phyloP scores from a whole-genome alignment of 306 rosid species.

The Cucurbita maxima region DNA sequence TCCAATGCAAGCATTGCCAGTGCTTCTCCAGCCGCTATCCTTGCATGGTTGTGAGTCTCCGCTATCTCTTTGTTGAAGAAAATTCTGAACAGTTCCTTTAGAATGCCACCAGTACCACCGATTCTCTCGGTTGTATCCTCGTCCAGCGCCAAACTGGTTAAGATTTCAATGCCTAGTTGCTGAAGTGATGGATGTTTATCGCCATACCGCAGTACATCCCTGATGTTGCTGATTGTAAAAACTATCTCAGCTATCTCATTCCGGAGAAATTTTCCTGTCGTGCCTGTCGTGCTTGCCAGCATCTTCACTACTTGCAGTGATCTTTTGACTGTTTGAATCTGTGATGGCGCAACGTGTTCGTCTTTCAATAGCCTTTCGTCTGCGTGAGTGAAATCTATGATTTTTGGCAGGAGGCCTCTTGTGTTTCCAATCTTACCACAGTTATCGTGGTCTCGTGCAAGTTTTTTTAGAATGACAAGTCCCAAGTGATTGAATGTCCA shows the following conservation, averaged over 20 bases:
- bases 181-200: slow-evolving; percentile 53
- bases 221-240: slow-evolving; percentile 68
- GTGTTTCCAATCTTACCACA: slow-evolving; percentile 92
- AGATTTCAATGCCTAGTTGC: slow-evolving; percentile 65
- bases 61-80: slow-evolving; percentile 30
- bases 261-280: slow-evolving; percentile 55
- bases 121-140: slow-evolving; percentile 71
- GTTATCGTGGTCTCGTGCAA: slow-evolving; percentile 73
- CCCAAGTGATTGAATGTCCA: slow-evolving; percentile 83
- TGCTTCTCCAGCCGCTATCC: slow-evolving; percentile 80
- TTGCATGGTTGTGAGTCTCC: slow-evolving; percentile 24
- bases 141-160: slow-evolving; percentile 66
- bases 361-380: slow-evolving; percentile 52
- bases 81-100: slow-evolving; percentile 58
- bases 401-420: slow-evolving; percentile 73
- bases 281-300: slow-evolving; percentile 65
- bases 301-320: slow-evolving; percentile 81
- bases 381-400: slow-evolving; percentile 62
- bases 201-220: slow-evolving; percentile 64
- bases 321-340: slow-evolving; percentile 51
- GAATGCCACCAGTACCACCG: slow-evolving; percentile 78
- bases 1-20: slow-evolving; percentile 74
- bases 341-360: slow-evolving; percentile 28
- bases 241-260: slow-evolving; percentile 75
- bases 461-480: slow-evolving; percentile 65